These are phyloP conservation scores for Scheffersomyces quercinus DNA, from an alignment of 1,139 yeast species.

Conservation along the genomic window DNA sequence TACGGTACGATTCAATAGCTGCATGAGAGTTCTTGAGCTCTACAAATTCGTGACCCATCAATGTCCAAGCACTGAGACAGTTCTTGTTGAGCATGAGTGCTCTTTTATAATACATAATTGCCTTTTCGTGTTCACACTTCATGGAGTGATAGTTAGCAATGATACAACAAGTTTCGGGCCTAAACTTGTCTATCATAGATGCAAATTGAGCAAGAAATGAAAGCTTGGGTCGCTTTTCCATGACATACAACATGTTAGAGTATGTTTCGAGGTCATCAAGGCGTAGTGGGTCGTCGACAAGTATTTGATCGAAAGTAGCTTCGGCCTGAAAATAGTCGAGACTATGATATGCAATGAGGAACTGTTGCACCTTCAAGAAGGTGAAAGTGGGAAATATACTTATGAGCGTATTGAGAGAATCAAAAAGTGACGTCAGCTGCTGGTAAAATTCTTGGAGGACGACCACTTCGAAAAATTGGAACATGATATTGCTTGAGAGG, in stretches of 20 bases:
- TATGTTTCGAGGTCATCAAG: slow-evolving; percentile 89
- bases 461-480: slow-evolving; percentile 67
- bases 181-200: slow-evolving; percentile 75
- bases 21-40: slow-evolving; percentile 96
- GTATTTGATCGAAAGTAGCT: slow-evolving; percentile 69
- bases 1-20: slow-evolving; percentile 90
- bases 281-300: slow-evolving; percentile 78
- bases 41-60: slow-evolving; percentile 98
- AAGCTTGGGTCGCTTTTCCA: slow-evolving; percentile 83
- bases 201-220: slow-evolving; percentile 88
- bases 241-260: slow-evolving; percentile 90
- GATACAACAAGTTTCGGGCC: slow-evolving; percentile 95
- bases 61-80: slow-evolving; percentile 93
- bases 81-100: slow-evolving; percentile 81
- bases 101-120: slow-evolving; percentile 88
- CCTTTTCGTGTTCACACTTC: slow-evolving; percentile 91
- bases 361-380: slow-evolving; percentile 77
- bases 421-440: slow-evolving; percentile 52
- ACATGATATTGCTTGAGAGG: slow-evolving; percentile 48
- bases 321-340: slow-evolving; percentile 84
- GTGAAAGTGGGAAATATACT: slow-evolving; percentile 68
- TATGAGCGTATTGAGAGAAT: slow-evolving; percentile 48
- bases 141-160: slow-evolving; percentile 92
- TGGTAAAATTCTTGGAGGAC: slow-evolving; percentile 82
- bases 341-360: slow-evolving; percentile 76